phyloP scores from a whole-genome alignment of 441 rosid genomes.

The Codiaeum variegatum region DNA sequence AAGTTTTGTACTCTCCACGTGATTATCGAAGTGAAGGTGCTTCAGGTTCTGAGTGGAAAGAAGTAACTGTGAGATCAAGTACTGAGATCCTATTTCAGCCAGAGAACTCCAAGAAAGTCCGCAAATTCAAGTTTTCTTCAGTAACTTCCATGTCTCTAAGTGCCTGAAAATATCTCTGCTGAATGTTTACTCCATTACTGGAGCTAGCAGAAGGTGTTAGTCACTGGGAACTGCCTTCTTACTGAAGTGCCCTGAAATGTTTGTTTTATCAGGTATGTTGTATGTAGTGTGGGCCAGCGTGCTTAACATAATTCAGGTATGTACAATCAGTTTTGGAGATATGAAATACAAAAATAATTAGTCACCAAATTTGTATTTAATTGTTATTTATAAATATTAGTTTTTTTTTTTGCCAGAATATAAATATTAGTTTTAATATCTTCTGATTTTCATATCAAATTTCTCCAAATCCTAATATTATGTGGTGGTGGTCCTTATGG shows the following conservation, averaged over 20 bases:
- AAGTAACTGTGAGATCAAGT: slow-evolving; percentile 63
- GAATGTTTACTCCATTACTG: background rate
- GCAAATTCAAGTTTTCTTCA: slow-evolving; percentile 77
- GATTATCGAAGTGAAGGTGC: slow-evolving; percentile 82
- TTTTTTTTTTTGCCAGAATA: too few species aligned
- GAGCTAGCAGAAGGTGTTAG: background rate
- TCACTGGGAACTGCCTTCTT: background rate
- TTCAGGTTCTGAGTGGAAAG: slow-evolving; percentile 67
- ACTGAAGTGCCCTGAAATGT: background rate
- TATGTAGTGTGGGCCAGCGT: background rate
- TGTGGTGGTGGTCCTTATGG: too few species aligned
- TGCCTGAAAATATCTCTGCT: slow-evolving; percentile 37
- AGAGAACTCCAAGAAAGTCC: slow-evolving; percentile 48
- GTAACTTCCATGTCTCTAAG: slow-evolving; percentile 62
- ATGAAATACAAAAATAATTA: background rate
- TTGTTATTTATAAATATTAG: background rate
- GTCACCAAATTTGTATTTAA: background rate
- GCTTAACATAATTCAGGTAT: background rate
- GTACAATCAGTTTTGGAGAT: background rate
- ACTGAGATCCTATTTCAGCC: slow-evolving; percentile 79
- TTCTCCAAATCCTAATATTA: too few species aligned
- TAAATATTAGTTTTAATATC: background rate
- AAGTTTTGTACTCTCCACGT: slow-evolving; percentile 66
- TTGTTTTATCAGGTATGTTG: background rate
- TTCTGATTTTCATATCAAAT: background rate